These are phyloP conservation scores for Plasmodium vivax DNA, from an alignment of 169 alveolate genomes.

Conservation along the genomic window DNA sequence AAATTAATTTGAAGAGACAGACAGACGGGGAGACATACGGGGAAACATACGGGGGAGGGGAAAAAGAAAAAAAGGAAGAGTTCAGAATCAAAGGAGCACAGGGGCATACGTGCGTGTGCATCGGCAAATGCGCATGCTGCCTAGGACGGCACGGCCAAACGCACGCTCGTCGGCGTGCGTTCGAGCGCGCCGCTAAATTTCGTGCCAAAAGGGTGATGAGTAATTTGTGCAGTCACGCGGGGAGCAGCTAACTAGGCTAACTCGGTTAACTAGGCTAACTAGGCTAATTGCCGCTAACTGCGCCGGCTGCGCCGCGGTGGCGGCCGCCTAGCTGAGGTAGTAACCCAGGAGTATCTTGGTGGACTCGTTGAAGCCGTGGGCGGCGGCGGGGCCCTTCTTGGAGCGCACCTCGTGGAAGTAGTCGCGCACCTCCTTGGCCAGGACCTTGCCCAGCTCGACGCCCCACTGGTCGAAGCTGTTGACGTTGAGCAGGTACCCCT, in stretches of 20 bases:
- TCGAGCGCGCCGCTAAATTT: neutral
- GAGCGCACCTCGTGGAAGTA: constrained; percentile 75
- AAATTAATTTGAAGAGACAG: neutral
- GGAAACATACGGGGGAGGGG: too few relatives aligned
- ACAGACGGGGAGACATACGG: neutral
- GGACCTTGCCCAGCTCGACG: constrained; percentile 93
- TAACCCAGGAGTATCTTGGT: constrained; percentile 41
- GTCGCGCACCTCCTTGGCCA: constrained; percentile 81
- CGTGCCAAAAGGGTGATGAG: neutral
- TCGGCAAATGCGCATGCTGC: neutral
- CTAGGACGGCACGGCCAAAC: neutral
- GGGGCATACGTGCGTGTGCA: neutral
- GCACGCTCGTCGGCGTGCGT: neutral
- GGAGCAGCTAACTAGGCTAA: too few relatives aligned
- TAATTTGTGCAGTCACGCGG: neutral
- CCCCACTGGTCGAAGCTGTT: constrained; percentile 99
- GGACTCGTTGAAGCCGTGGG: constrained; percentile 54
- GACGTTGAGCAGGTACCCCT: constrained; percentile 96
- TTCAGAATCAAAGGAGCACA: neutral
- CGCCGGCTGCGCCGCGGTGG: too few relatives aligned
- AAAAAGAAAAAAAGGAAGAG: neutral
- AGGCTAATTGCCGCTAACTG: too few relatives aligned
- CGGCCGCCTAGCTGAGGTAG: neutral
- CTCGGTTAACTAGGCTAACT: too few relatives aligned
- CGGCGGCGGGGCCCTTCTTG: neutral